Conservation (phyloP, 306 rosid species). For the Medicago ruthenica region DNA sequence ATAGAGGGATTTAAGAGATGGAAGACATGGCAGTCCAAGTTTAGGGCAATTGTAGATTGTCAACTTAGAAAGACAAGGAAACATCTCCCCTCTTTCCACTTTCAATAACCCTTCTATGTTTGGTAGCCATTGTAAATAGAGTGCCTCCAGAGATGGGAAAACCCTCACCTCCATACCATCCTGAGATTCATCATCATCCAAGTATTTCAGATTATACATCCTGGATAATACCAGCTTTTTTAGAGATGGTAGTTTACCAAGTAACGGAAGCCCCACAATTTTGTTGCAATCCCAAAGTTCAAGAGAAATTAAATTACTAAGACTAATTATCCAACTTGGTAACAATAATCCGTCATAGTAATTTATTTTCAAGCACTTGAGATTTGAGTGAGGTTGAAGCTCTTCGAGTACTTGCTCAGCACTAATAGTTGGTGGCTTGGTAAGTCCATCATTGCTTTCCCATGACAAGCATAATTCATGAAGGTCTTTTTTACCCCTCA, state of each 20-base stretch:
- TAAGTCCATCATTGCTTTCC: not conserved
- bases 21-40: conserved; percentile 21
- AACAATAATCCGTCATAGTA: not conserved
- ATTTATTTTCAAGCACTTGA: not conserved
- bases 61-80: not conserved
- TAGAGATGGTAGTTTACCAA: conserved; percentile 25
- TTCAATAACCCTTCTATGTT: conserved; percentile 2
- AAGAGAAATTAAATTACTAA: conserved; percentile 17
- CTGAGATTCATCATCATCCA: conserved; percentile 3
- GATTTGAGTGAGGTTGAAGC: conserved; percentile 27
- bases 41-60: not conserved
- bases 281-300: not conserved
- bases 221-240: rapidly evolving
- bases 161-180: not conserved
- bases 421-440: too few species aligned
- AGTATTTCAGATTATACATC: not conserved
- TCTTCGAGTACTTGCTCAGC: conserved; percentile 14
- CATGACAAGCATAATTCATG: not conserved
- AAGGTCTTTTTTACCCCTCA: not conserved
- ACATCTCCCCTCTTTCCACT: not conserved
- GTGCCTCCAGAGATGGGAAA: conserved; percentile 9
- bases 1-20: not conserved
- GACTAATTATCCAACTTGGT: conserved; percentile 17
- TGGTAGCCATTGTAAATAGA: too few species aligned
- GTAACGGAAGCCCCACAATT: not conserved